Percentiles rank a stretch among this genome's conserved stretches.
These are phyloP conservation scores for Claviceps sp. DNA, from an alignment of 2,329 filamentous ascomycete species.

Conservation along the genomic window DNA sequence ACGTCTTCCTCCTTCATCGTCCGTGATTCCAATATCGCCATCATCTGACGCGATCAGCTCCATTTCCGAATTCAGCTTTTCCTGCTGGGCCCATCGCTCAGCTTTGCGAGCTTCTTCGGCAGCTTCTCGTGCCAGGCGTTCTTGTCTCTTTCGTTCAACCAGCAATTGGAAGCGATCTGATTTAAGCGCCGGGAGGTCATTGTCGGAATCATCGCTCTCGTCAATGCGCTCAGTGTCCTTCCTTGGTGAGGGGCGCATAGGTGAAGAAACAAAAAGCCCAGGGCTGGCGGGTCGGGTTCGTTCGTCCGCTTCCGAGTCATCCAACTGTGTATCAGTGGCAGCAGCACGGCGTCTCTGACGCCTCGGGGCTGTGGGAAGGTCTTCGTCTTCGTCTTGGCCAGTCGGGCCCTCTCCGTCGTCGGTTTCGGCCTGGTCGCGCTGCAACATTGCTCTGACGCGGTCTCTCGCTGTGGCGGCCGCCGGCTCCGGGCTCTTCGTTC, in stretches of 20 bases:
- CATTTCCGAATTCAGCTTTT: slow-evolving; percentile 21
- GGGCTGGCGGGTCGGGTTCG: slow-evolving; percentile 20
- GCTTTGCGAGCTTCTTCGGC: slow-evolving; percentile 36
- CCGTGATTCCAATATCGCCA: slow-evolving; percentile 38
- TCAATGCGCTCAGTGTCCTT: slow-evolving; percentile 13
- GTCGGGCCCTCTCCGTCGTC: slow-evolving; percentile 12
- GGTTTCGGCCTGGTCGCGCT: slow-evolving; percentile 14
- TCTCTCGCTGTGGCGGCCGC: slow-evolving; percentile 23
- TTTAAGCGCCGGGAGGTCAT: slow-evolving; percentile 31
- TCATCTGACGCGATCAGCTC: slow-evolving; percentile 24
- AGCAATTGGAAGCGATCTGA: slow-evolving; percentile 57
- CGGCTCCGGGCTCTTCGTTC: slow-evolving; percentile 3
- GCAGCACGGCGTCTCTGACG: slow-evolving; percentile 24
- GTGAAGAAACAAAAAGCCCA: slow-evolving; percentile 44
- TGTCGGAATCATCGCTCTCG: slow-evolving; percentile 29
- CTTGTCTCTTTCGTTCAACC: slow-evolving; percentile 58
- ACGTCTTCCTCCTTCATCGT: slow-evolving; percentile 48
- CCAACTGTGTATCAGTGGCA: slow-evolving; percentile 16
- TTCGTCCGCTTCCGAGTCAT: slow-evolving; percentile 4
- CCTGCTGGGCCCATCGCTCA: slow-evolving; percentile 26
- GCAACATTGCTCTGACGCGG: slow-evolving; percentile 27
- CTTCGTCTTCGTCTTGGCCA: slow-evolving; percentile 20
- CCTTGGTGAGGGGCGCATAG: slow-evolving; percentile 21
- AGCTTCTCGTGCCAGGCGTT: slow-evolving; percentile 54
- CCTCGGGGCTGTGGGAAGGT: slow-evolving; percentile 26